Evolutionary conservation across 2,329 filamentous ascomycete genomes (phyloP).

Genomic region (Phialophora tarda): DNA sequence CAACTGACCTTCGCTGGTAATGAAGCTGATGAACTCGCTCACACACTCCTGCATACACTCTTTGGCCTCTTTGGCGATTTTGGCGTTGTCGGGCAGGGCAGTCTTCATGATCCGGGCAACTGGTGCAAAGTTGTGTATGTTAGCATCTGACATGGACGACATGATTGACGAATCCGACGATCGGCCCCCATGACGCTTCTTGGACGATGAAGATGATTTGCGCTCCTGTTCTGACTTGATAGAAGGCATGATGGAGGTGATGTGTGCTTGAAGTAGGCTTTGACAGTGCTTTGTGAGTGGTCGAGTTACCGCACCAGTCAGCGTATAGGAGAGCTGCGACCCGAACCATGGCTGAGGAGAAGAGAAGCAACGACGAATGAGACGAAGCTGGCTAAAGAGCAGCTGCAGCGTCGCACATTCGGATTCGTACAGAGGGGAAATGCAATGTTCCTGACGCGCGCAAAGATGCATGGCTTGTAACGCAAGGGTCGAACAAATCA

Average conservation of each 20-base stretch:
- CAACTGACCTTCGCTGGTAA: slow-evolving; percentile 87
- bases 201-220: slow-evolving; percentile 28
- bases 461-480: slow-evolving; percentile 44
- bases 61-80: slow-evolving; percentile 98
- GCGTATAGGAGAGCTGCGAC: slow-evolving; percentile 34
- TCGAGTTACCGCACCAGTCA: slow-evolving; percentile 38
- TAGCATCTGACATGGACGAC: slow-evolving; percentile 71
- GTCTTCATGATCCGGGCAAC: slow-evolving; percentile 99
- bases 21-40: slow-evolving; percentile 99
- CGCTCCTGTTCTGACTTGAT: slow-evolving; percentile 34
- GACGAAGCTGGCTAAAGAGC: slow-evolving; percentile 37
- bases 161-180: slow-evolving; percentile 47
- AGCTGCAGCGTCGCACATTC: slow-evolving; percentile 36
- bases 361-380: slow-evolving; percentile 49
- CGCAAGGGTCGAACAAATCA: slow-evolving; percentile 61
- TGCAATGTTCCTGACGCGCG: slow-evolving; percentile 38
- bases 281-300: slow-evolving; percentile 36
- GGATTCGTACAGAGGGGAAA: slow-evolving; percentile 34
- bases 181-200: slow-evolving; percentile 48
- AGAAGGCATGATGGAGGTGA: slow-evolving; percentile 33
- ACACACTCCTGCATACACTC: slow-evolving; percentile 99
- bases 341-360: slow-evolving; percentile 54
- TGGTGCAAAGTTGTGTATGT: slow-evolving; percentile 92
- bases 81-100: slow-evolving; percentile 94
- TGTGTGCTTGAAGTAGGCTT: slow-evolving; percentile 24